Percentiles rank a stretch among this genome's conserved stretches.
Evolutionary conservation across 176 grass and related monocot genomes (phyloP).

Genomic region (Cenchrus purpureus): DNA sequence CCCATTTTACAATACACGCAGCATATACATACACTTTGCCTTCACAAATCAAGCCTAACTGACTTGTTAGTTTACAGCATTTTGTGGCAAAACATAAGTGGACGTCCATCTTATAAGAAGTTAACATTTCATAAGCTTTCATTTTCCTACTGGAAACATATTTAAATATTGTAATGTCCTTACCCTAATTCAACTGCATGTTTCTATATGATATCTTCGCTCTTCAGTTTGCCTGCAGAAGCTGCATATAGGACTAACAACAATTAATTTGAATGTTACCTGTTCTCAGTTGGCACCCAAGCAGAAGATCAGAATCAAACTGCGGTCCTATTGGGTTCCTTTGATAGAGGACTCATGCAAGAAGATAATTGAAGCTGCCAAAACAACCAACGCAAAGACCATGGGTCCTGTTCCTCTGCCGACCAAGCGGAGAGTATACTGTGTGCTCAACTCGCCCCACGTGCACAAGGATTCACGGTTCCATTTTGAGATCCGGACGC

Average conservation of each 20-base stretch:
- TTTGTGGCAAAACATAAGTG: neutral
- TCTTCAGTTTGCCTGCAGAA: neutral
- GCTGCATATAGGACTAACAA: slow-evolving; percentile 30
- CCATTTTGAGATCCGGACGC: slow-evolving; percentile 95
- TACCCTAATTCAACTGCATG: slow-evolving; percentile 4
- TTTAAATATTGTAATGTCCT: neutral
- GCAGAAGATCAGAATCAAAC: slow-evolving; percentile 93
- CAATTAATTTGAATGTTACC: neutral
- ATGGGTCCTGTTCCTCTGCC: slow-evolving; percentile 91
- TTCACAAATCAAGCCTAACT: too few species aligned
- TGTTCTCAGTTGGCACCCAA: slow-evolving; percentile 72
- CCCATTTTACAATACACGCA: too few species aligned
- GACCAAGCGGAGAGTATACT: slow-evolving; percentile 80
- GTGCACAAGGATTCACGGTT: slow-evolving; percentile 97
- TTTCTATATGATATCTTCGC: slow-evolving; percentile 30
- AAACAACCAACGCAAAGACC: slow-evolving; percentile 89
- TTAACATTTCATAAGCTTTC: neutral
- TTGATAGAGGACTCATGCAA: slow-evolving; percentile 96
- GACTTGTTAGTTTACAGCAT: neutral
- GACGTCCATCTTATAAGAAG: neutral
- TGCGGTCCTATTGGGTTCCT: slow-evolving; percentile 91
- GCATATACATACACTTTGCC: too few species aligned
- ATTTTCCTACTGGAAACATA: neutral
- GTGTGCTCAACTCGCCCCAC: slow-evolving; percentile 95
- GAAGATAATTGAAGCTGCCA: slow-evolving; percentile 86